A percentile compares a stretch with the other conserved stretches of the same genome.
phyloP scores from a whole-genome alignment of 441 rosid species.

The Aleurites moluccanus region DNA sequence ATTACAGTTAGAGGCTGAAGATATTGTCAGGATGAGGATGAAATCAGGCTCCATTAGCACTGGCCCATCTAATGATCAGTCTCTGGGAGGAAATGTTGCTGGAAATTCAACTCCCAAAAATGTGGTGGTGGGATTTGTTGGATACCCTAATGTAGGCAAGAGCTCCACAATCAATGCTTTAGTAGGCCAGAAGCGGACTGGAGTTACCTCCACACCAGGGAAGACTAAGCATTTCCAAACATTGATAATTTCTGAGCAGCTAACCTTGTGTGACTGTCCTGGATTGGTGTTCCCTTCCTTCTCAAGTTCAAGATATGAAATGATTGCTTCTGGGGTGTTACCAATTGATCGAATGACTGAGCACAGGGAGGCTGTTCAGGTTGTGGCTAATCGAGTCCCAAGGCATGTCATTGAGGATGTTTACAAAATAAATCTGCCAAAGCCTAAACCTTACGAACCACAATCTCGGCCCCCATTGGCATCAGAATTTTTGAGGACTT shows the following conservation, averaged over 20 bases:
- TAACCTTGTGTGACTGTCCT: slow-evolving; percentile 89
- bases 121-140: slow-evolving; percentile 87
- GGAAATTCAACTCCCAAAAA: slow-evolving; percentile 34
- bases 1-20: slow-evolving; percentile 72
- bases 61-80: slow-evolving; percentile 31
- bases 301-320: slow-evolving; percentile 85
- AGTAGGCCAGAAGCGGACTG: slow-evolving; percentile 89
- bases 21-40: slow-evolving; percentile 54
- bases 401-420: slow-evolving; percentile 63
- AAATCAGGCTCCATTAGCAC: slow-evolving; percentile 35
- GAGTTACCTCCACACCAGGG: slow-evolving; percentile 93
- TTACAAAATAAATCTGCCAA: slow-evolving; percentile 74
- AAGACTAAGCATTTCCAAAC: slow-evolving; percentile 98
- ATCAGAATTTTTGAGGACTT: slow-evolving; percentile 63
- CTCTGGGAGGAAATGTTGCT: slow-evolving; percentile 22
- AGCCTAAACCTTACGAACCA: slow-evolving; percentile 79
- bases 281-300: slow-evolving; percentile 94
- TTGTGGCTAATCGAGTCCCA: slow-evolving; percentile 76
- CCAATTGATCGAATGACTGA: slow-evolving; percentile 91
- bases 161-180: slow-evolving; percentile 94
- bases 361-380: slow-evolving; percentile 83
- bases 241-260: slow-evolving; percentile 66
- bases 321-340: slow-evolving; percentile 94
- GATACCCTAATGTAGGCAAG: slow-evolving; percentile 95
- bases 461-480: slow-evolving; percentile 79